Conservation (phyloP, 2,329 filamentous ascomycete species). For the Aspergillus spinulosporus region DNA sequence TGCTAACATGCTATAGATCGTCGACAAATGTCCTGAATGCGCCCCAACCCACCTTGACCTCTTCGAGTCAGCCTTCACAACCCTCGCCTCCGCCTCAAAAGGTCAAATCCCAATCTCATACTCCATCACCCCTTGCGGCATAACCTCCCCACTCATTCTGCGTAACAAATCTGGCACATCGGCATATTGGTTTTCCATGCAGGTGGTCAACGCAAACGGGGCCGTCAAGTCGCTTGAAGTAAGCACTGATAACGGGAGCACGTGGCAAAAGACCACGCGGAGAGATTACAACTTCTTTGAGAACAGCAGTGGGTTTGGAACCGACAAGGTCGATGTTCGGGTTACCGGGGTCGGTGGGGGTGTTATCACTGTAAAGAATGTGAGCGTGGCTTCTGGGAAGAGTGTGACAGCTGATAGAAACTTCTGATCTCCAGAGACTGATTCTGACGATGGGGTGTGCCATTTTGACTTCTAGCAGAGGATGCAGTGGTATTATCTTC, state of each 20-base stretch:
- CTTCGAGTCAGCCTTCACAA: constrained; percentile 53
- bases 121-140: constrained; percentile 54
- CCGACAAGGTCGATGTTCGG: constrained; percentile 55
- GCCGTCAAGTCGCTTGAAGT: constrained; percentile 60
- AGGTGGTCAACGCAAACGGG: constrained; percentile 64
- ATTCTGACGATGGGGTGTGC: neutral
- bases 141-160: constrained; percentile 51
- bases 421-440: constrained; percentile 20
- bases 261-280: constrained; percentile 59
- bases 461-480: too few species aligned
- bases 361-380: constrained; percentile 53
- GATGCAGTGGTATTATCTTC: too few species aligned
- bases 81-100: constrained; percentile 46
- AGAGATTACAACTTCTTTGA: constrained; percentile 64
- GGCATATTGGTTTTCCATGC: constrained; percentile 60
- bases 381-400: constrained; percentile 34
- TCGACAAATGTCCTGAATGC: constrained; percentile 60
- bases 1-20: constrained; percentile 41
- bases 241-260: constrained; percentile 59
- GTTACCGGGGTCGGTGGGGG: constrained; percentile 57
- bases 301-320: constrained; percentile 58
- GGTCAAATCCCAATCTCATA: constrained; percentile 55
- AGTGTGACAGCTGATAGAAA: constrained; percentile 28
- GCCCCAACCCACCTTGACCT: constrained; percentile 57
- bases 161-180: constrained; percentile 54